These are phyloP conservation scores for Chloris gayana DNA, from an alignment of 176 grass and related monocot genomes.

Conservation along the genomic window DNA sequence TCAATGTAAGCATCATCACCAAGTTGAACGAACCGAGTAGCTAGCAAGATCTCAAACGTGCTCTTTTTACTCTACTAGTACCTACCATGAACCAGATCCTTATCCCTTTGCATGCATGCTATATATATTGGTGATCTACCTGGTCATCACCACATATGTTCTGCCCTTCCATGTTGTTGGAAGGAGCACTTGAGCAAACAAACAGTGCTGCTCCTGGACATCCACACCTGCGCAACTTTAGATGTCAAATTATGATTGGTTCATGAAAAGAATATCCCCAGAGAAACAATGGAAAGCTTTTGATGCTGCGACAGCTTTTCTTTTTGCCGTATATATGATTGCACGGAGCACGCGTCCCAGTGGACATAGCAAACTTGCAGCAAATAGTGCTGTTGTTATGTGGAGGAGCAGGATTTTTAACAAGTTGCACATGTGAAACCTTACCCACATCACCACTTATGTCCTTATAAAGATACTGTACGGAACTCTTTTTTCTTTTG, in stretches of 20 bases:
- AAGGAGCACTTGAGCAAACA: constrained; percentile 17
- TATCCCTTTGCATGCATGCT: not conserved
- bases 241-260: constrained; percentile 7
- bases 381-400: not conserved
- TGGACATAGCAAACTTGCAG: not conserved
- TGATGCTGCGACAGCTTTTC: not conserved
- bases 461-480: not conserved
- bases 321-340: constrained; percentile 29
- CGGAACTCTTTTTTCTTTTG: not conserved
- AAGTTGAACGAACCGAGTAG: too few species aligned
- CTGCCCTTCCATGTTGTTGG: constrained; percentile 20
- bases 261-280: not conserved
- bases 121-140: constrained; percentile 16
- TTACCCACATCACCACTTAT: not conserved
- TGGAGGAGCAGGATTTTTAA: not conserved
- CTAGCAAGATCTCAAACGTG: not conserved
- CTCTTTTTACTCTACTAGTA: not conserved
- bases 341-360: constrained; percentile 5
- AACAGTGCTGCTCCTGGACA: not conserved
- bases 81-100: not conserved
- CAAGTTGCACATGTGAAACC: constrained; percentile 22
- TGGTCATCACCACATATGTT: constrained; percentile 7
- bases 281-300: not conserved
- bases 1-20: too few species aligned
- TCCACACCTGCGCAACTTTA: not conserved